Evolutionary conservation across 495 filamentous ascomycete genomes (phyloP), one percentile per base, ranked within the genome.

Genomic region (Penicillium desertorum): DNA sequence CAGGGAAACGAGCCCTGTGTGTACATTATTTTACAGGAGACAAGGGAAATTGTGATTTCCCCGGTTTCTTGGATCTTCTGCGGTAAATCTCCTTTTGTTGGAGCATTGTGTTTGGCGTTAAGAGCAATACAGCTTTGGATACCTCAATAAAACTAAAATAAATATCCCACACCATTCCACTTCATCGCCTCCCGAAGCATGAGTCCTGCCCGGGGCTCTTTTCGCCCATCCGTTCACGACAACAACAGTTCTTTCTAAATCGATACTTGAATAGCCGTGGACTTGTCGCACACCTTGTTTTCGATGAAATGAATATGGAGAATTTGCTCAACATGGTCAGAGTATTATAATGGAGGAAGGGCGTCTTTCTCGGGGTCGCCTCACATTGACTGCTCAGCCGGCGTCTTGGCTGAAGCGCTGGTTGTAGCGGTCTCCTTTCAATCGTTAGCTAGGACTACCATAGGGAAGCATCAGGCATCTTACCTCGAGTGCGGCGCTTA

Each of bases 371-470:
- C n/a, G n/a, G 17, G 11, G 17, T 14, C 29, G 5, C 5, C 9
- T 14, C 10, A 2, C 1, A 17, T 22, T 16, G 8, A 12, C 3
- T 17, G 9, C 22, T 66, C 37, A 64, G 23, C 51, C 51, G n/a
- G 42, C 52, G 11, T 63, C 62, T 37, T 66, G 58, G 17, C 56
- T 68, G 45, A 76, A 77, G 1, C 71, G 72, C 34, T 67, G 67
- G 27, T 58, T 70, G 53, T 77, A 77, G 23, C 63, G 65, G 6
- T 72, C 69, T 16, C 70, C 73, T 77, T 20, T 16, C 1, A 12
- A 43, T 5, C 17, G 30, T 67, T 29, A 62, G 62, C 53, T 59
- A 42, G 44, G 20, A 11, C 43, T 27, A 8, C 7, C 11, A 12
- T 19, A n/a, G 16, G 23, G 5, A 37, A 7, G 11, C 1, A 9